These are phyloP conservation scores for Fusarium clavum DNA, from an alignment of 2,329 filamentous ascomycete genomes.

Conservation along the genomic window DNA sequence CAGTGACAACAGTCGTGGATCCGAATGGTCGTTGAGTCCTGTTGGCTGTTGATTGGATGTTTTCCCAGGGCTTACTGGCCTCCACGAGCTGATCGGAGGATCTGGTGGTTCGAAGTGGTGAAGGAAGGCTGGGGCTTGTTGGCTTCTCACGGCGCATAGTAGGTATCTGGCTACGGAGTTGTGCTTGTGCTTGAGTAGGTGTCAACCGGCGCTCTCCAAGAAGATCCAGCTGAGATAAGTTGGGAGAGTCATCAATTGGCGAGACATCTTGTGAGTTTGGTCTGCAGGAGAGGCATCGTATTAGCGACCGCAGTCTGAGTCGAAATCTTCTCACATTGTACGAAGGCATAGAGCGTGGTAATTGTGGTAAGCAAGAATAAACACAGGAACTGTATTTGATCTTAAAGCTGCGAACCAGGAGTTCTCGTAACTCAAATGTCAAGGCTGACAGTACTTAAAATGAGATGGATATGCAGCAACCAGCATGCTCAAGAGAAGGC, in stretches of 20 bases:
- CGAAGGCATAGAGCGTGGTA: background rate
- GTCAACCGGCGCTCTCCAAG: slow-evolving; percentile 31
- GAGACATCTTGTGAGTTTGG: slow-evolving; percentile 58
- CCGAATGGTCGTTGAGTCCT: slow-evolving; percentile 32
- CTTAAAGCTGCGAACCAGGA: background rate
- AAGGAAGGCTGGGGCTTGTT: slow-evolving; percentile 56
- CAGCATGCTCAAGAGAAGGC: slow-evolving; percentile 29
- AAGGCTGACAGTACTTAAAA: slow-evolving; percentile 1
- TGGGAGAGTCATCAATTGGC: slow-evolving; percentile 62
- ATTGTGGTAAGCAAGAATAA: background rate
- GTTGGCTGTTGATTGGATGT: slow-evolving; percentile 12
- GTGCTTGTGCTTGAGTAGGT: slow-evolving; percentile 28
- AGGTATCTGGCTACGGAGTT: slow-evolving; percentile 60
- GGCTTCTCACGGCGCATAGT: slow-evolving; percentile 64
- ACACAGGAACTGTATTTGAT: background rate
- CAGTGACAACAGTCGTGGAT: slow-evolving; percentile 45
- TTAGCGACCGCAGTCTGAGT: slow-evolving; percentile 34
- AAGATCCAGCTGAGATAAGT: slow-evolving; percentile 50
- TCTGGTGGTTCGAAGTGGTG: slow-evolving; percentile 54
- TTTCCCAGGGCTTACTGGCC: slow-evolving; percentile 40
- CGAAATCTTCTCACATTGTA: slow-evolving; percentile 27
- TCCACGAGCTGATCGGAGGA: slow-evolving; percentile 41
- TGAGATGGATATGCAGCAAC: slow-evolving; percentile 2
- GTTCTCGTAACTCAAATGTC: background rate
- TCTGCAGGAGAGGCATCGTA: slow-evolving; percentile 44